Evolutionary conservation across 495 filamentous ascomycete species (phyloP).

Genomic region (Hypoxylon intermedium): DNA sequence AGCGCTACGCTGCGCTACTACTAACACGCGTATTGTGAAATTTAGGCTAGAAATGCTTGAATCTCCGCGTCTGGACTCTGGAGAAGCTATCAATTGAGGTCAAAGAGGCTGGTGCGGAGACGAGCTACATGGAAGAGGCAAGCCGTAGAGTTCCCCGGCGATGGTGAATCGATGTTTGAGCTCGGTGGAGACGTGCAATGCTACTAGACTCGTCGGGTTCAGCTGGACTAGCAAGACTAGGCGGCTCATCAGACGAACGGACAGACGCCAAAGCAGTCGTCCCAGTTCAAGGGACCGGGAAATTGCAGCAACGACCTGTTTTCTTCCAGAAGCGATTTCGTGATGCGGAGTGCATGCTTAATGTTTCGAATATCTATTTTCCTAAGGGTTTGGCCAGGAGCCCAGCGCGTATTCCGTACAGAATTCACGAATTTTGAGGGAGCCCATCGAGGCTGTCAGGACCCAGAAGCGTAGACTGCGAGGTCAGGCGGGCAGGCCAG

Average conservation of each 20-base stretch:
- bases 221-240: conserved; percentile 16
- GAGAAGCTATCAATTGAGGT: conserved; percentile 22
- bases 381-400: not conserved
- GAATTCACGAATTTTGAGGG: too few species aligned
- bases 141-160: conserved; percentile 22
- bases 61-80: conserved; percentile 33
- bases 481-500: not conserved
- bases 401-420: too few species aligned
- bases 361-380: conserved; percentile 12
- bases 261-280: conserved; percentile 4
- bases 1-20: not conserved
- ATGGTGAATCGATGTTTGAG: conserved; percentile 35
- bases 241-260: conserved; percentile 35
- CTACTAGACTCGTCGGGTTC: conserved; percentile 8
- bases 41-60: conserved; percentile 28
- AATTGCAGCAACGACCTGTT: conserved; percentile 10
- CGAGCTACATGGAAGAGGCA: conserved; percentile 33
- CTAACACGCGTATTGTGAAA: conserved; percentile 5
- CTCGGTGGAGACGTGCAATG: conserved; percentile 28
- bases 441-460: not conserved
- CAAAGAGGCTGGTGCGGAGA: conserved; percentile 12
- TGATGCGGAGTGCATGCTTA: conserved; percentile 15
- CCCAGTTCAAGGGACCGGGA: not conserved
- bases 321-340: not conserved
- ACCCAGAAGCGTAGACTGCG: not conserved